These are phyloP conservation scores for Tolypocladium endophyticum DNA, from an alignment of 2,329 filamentous ascomycete species.

Conservation along the genomic window DNA sequence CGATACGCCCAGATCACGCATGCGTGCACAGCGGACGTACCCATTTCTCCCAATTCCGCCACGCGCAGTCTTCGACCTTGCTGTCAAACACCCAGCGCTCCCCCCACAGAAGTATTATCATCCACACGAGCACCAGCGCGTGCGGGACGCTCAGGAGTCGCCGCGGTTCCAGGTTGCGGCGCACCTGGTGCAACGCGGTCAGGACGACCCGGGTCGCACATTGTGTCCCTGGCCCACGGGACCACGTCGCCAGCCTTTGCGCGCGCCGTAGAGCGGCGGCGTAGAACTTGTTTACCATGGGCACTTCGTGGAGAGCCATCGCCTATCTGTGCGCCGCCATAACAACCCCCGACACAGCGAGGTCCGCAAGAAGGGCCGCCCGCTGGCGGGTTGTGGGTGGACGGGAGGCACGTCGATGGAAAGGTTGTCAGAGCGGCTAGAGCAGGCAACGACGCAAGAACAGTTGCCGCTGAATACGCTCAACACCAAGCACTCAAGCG, in stretches of 20 bases:
- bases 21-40: conserved; percentile 36
- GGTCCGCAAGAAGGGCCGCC: neutral
- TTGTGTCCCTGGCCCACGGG: conserved; percentile 27
- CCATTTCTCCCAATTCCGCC: conserved; percentile 90
- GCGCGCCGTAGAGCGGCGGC: conserved; percentile 12
- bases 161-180: conserved; percentile 34
- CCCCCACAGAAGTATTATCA: conserved; percentile 70
- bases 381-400: neutral
- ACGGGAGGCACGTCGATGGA: neutral
- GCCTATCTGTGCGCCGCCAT: neutral
- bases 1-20: neutral
- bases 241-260: conserved; percentile 28
- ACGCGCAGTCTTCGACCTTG: conserved; percentile 62
- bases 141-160: conserved; percentile 55
- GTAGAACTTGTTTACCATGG: conserved; percentile 12
- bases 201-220: conserved; percentile 20
- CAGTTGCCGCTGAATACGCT: neutral
- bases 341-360: neutral
- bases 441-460: neutral
- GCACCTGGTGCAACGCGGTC: conserved; percentile 15
- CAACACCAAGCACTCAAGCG: neutral
- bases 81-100: conserved; percentile 69
- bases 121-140: conserved; percentile 61
- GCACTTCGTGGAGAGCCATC: conserved; percentile 9
- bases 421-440: neutral